These are phyloP conservation scores for Plectranthus barbatus DNA, from an alignment of 257 asterid species.

Conservation along the genomic window DNA sequence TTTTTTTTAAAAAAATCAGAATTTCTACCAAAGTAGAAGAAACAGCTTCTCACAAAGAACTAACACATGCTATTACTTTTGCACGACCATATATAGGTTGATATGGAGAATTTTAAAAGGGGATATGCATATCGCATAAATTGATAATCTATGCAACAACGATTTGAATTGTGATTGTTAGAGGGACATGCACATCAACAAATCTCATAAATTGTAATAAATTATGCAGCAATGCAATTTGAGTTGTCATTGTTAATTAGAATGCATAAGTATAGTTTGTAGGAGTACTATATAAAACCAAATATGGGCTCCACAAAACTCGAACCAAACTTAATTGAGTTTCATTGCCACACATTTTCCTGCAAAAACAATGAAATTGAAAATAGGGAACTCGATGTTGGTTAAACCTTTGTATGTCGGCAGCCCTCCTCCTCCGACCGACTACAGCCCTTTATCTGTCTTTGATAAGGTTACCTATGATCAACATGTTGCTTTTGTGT, in stretches of 20 bases:
- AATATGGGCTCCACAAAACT: conserved; percentile 6
- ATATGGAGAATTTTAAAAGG: neutral
- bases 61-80: conserved; percentile 10
- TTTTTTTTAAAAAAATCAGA: too few species aligned
- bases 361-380: conserved; percentile 40
- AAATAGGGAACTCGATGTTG: conserved; percentile 46
- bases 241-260: neutral
- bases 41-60: conserved; percentile 10
- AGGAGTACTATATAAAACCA: conserved; percentile 21
- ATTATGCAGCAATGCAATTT: neutral
- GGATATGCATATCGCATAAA: too few species aligned
- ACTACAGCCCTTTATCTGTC: conserved; percentile 46
- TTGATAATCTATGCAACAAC: too few species aligned
- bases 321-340: conserved; percentile 13
- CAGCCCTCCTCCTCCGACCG: conserved; percentile 29
- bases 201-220: neutral
- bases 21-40: conserved; percentile 16
- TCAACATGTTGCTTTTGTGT: conserved; percentile 65
- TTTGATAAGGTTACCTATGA: conserved; percentile 64
- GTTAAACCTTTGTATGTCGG: conserved; percentile 55
- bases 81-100: neutral
- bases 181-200: too few species aligned
- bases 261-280: neutral
- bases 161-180: too few species aligned
- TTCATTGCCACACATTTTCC: neutral